These are phyloP conservation scores for Onygena corvina DNA, from an alignment of 2,329 filamentous ascomycete species.

Conservation along the genomic window DNA sequence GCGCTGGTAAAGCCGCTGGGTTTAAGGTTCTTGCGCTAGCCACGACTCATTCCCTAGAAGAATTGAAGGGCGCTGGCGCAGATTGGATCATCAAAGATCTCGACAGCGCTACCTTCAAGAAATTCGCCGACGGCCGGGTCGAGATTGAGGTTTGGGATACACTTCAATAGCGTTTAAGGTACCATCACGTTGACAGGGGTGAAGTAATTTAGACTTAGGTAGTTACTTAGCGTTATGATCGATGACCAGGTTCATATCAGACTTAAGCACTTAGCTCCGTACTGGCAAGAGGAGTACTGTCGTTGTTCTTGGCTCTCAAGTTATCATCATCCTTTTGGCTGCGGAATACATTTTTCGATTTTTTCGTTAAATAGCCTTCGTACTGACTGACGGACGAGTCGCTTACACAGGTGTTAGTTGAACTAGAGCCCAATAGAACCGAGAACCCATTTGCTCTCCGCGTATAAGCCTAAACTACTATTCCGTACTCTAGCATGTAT, in stretches of 20 bases:
- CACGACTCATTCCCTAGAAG: slow-evolving; percentile 65
- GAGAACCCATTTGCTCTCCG: not conserved
- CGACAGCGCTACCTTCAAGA: slow-evolving; percentile 54
- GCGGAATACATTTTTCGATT: too few species aligned
- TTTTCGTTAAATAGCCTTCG: not conserved
- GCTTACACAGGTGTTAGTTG: not conserved
- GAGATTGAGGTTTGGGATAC: slow-evolving; percentile 57
- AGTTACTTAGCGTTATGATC: slow-evolving; percentile 3
- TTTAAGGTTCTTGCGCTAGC: slow-evolving; percentile 74
- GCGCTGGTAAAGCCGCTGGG: slow-evolving; percentile 70
- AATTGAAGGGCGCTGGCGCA: slow-evolving; percentile 62
- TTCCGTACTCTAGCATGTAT: too few species aligned
- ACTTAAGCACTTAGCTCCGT: not conserved
- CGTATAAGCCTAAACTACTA: not conserved
- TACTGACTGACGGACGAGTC: not conserved
- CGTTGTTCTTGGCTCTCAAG: too few species aligned
- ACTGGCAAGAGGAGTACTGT: too few species aligned
- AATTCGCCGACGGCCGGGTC: slow-evolving; percentile 46
- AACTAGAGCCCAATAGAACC: slow-evolving; percentile 2
- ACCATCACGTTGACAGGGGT: not conserved
- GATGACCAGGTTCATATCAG: not conserved
- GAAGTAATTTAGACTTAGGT: not conserved
- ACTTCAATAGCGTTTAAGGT: slow-evolving; percentile 23
- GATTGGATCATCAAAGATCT: slow-evolving; percentile 81
- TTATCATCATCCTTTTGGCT: too few species aligned